phyloP scores from a whole-genome alignment of 1,284 basidiomycete genomes.

The Vanrija sp. region DNA sequence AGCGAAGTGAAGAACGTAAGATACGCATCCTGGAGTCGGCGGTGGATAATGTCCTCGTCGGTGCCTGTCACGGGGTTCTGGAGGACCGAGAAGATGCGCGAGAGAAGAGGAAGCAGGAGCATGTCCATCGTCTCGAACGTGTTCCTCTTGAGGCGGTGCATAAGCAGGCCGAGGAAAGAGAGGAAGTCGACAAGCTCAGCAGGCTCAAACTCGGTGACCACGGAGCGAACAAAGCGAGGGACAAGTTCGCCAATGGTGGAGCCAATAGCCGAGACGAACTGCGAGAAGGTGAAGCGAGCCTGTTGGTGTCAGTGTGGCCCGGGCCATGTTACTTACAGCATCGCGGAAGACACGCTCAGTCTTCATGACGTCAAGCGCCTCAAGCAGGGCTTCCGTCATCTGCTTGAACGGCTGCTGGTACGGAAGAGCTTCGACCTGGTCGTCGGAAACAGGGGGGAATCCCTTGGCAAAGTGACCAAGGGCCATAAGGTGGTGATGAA shows the following conservation, averaged over 20 bases:
- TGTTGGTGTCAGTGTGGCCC: conserved; percentile 49
- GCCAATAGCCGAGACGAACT: conserved; percentile 85
- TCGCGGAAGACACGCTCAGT: conserved; percentile 83
- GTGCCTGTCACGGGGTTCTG: conserved; percentile 82
- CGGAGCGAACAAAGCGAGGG: conserved; percentile 68
- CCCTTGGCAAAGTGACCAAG: conserved; percentile 94
- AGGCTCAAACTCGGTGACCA: conserved; percentile 86
- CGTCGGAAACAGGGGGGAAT: conserved; percentile 80
- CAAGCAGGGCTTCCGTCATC: conserved; percentile 83
- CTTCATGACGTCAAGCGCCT: conserved; percentile 84
- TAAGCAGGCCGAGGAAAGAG: conserved; percentile 84
- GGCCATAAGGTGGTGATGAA: conserved; percentile 96
- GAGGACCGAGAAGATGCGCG: conserved; percentile 77
- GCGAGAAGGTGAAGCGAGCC: conserved; percentile 88
- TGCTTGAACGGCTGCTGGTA: conserved; percentile 76
- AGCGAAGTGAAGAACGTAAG: conserved; percentile 78
- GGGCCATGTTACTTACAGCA: conserved; percentile 61
- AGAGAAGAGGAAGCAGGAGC: conserved; percentile 77
- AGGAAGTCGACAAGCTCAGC: conserved; percentile 93
- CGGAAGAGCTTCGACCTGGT: conserved; percentile 67
- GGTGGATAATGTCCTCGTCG: conserved; percentile 78
- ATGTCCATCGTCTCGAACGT: conserved; percentile 73
- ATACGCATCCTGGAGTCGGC: conserved; percentile 88
- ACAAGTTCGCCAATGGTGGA: conserved; percentile 56
- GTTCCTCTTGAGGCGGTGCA: conserved; percentile 75